These are phyloP conservation scores for Septoria linicola DNA, from an alignment of 2,329 filamentous ascomycete genomes.

Conservation along the genomic window DNA sequence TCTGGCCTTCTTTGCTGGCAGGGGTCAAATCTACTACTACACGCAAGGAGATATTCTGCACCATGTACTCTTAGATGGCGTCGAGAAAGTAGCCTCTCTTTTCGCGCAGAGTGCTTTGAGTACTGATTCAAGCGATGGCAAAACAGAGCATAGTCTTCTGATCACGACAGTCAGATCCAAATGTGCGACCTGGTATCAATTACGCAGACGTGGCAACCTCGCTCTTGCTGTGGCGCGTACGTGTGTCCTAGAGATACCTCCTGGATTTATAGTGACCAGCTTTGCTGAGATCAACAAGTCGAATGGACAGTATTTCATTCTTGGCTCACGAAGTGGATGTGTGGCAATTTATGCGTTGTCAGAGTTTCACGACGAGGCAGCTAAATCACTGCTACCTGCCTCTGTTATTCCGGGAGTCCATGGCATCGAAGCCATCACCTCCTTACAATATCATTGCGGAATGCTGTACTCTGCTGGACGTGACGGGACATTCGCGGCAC, in stretches of 20 bases:
- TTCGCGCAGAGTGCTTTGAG: conserved; percentile 29
- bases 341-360: conserved; percentile 44
- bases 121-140: background rate
- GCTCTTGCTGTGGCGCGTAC: too few relatives aligned
- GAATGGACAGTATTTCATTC: conserved; percentile 28
- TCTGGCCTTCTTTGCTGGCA: conserved; percentile 49
- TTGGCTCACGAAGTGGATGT: conserved; percentile 59
- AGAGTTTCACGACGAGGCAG: background rate
- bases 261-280: conserved; percentile 52
- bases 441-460: conserved; percentile 47
- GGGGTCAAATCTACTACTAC: conserved; percentile 47
- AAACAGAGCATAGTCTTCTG: conserved; percentile 34
- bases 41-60: conserved; percentile 15
- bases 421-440: conserved; percentile 65
- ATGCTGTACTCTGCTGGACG: conserved; percentile 69
- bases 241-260: background rate
- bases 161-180: conserved; percentile 40
- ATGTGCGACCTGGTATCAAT: conserved; percentile 1
- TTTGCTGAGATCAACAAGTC: conserved; percentile 35
- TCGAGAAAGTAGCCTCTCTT: conserved; percentile 45
- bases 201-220: background rate
- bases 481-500: conserved; percentile 73
- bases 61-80: conserved; percentile 1
- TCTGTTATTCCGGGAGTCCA: conserved; percentile 39
- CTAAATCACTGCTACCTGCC: background rate